These are phyloP conservation scores for Pleurotus salmoneostramineus DNA, from an alignment of 768 basidiomycete species.

Conservation along the genomic window DNA sequence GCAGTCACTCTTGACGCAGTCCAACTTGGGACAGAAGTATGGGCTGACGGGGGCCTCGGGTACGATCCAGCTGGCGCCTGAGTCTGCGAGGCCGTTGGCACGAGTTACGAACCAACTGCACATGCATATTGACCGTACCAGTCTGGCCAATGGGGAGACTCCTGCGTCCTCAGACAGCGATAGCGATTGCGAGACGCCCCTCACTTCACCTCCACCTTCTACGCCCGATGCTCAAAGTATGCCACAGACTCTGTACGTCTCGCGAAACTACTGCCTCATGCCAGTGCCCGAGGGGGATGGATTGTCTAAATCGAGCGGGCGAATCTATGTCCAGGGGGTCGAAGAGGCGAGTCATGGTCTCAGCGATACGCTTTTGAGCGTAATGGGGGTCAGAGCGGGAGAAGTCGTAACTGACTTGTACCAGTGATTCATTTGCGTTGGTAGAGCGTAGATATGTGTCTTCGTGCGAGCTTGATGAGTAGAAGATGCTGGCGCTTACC, in stretches of 20 bases:
- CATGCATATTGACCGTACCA: constrained; percentile 11
- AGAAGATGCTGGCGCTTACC: too few species aligned
- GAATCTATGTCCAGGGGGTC: constrained; percentile 31
- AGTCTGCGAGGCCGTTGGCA: constrained; percentile 1
- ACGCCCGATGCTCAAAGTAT: constrained; percentile 11
- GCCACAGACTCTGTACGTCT: constrained; percentile 26
- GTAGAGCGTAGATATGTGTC: too few species aligned
- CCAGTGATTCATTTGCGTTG: background rate
- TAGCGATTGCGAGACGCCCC: constrained; percentile 19
- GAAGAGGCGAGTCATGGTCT: constrained; percentile 37
- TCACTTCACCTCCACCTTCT: constrained; percentile 19
- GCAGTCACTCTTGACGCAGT: constrained; percentile 36
- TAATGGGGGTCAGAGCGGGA: constrained; percentile 38
- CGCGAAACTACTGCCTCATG: constrained; percentile 38
- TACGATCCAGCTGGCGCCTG: constrained; percentile 21
- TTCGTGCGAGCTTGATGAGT: too few species aligned
- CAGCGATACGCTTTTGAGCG: constrained; percentile 44
- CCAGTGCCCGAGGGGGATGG: constrained; percentile 15
- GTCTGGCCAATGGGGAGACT: background rate
- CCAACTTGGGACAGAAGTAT: constrained; percentile 32
- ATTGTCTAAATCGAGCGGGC: constrained; percentile 13
- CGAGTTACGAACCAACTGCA: constrained; percentile 10
- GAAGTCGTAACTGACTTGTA: constrained; percentile 37
- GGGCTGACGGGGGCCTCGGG: constrained; percentile 23
- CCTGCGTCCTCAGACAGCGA: constrained; percentile 14